Base-by-base conservation (phyloP, 1,139 yeast species). In the Suhomyces yuchorum region DNA sequence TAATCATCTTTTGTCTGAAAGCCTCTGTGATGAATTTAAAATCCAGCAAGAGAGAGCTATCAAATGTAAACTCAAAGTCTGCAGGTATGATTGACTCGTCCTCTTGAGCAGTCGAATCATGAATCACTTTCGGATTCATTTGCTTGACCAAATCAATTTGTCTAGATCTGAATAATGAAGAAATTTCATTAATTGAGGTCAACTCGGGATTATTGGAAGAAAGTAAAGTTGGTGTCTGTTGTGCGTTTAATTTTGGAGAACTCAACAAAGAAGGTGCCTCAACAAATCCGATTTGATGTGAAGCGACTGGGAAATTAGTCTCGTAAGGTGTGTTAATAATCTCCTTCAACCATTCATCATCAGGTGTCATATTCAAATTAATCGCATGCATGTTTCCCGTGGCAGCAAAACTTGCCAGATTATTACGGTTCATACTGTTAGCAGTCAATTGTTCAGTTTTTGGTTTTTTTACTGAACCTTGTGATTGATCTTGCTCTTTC, bases 301-400 rank as follows among this genome's bases (percentile, higher is more conserved):
- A 68, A 2, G 76, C 71, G 1, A 58, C 52, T 1, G 80, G 80
- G 46, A 84, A 76, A 57, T 76, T 70, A 50, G 76, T 68, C 55
- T 81, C 84, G 61, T 81, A 75, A 35, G 93, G 84, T 20, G 87
- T 77, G 49, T 76, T 79, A 44, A 84, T 81, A 52, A 85, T 82
- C 66, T 84, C 85, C 51, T 81, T 75, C 44, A 89, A 60, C 96
- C 95, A 81, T 62, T 85, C 83, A 53, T 80, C 77, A 47, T 70
- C 66, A 46, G 57, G 54, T 12, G 49, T 39, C 48, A 48, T 36
- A 15, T 49, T 49, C 36, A 49, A 30, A 4, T 42, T 39, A n/a
- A 46, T 49, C 9, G 54, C 48, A n/a, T 43, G 51, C 39, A 32
- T 35, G 20, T 37, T 43, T 17, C 39, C 42, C 1, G 39, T 44